Evolutionary conservation across 192 early-diverging fungal species (phyloP), one percentile per base, ranked within the genome.

Genomic region (Mortierella alpina): DNA sequence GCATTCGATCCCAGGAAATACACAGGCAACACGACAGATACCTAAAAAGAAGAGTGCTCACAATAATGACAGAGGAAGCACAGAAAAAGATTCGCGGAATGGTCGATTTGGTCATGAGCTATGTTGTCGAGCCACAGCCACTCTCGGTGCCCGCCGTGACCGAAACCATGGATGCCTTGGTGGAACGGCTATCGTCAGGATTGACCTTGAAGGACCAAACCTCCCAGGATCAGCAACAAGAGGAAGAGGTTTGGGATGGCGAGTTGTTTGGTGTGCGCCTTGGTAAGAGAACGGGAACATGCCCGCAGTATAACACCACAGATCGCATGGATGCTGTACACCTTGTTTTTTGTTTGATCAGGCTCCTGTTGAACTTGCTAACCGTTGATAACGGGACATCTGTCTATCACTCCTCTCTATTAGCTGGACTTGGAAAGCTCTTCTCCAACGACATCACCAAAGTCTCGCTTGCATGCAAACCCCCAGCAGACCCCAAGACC

Each of bases 401-500:
- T 52, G 13, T 65, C 48, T 23, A n/a, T 7, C 59, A 41, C 11
- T 41, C 2, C 17, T 45, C 47, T 50, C 2, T 42, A 1, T 6
- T 42, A 80, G 77, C 69, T 15, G 63, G 63, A 9, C 65, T 80
- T 13, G 77, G 64, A 45, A 67, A 80, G 45, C 54, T 80, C 7
- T 20, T 80, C 3, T 48, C 77, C 13, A 80, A 80, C 41, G 77
- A 80, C 52, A 59, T 64, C 17, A 83, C 82, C 49, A 83, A 85
- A 55, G 52, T 75, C 3, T 62, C 82, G 20, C 48, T 85, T 15
- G 72, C 82, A 4, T 85, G 82, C 44, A 85, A 85, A 61, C 84
- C 84, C 17, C 82, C 84, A 4, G 83, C 75, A 46, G 70, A 77
- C 13, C 50, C 82, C 22, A 69, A 69, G 57, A 59, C 68, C 5